Conservation (phyloP, 257 asterid species). For the Solanum corneliomulleri region DNA sequence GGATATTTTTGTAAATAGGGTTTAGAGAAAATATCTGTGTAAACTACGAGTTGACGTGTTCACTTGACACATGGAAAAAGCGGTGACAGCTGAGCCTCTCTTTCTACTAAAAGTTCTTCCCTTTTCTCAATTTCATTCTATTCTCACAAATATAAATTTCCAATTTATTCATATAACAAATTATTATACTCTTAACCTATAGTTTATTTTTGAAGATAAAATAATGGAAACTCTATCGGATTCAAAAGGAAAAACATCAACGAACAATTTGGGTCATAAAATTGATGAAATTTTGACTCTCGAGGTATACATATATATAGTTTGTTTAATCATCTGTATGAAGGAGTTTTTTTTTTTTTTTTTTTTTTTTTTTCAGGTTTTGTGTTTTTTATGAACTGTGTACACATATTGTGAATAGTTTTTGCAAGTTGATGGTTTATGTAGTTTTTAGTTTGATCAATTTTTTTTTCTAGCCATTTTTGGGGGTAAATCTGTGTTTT, state of each 20-base stretch:
- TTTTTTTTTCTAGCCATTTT: not conserved
- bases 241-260: not conserved
- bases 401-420: not conserved
- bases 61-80: conserved; percentile 1
- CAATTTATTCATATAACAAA: not conserved
- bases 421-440: not conserved
- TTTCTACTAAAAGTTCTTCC: not conserved
- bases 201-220: not conserved
- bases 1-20: not conserved
- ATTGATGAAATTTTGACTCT: conserved; percentile 24
- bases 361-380: not conserved
- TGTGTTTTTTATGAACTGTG: not conserved
- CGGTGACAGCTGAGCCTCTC: conserved; percentile 1
- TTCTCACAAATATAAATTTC: not conserved
- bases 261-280: not conserved
- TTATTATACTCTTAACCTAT: not conserved
- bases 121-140: not conserved
- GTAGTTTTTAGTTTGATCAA: not conserved
- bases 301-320: not conserved
- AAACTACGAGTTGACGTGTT: not conserved
- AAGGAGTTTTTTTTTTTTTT: conserved; percentile 5
- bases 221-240: not conserved
- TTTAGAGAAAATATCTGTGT: not conserved
- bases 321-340: not conserved
- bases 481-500: not conserved